Evolutionary conservation across 2,329 filamentous ascomycete genomes (phyloP), one percentile per base, ranked within the genome.

Genomic region (Coniella lustricola): DNA sequence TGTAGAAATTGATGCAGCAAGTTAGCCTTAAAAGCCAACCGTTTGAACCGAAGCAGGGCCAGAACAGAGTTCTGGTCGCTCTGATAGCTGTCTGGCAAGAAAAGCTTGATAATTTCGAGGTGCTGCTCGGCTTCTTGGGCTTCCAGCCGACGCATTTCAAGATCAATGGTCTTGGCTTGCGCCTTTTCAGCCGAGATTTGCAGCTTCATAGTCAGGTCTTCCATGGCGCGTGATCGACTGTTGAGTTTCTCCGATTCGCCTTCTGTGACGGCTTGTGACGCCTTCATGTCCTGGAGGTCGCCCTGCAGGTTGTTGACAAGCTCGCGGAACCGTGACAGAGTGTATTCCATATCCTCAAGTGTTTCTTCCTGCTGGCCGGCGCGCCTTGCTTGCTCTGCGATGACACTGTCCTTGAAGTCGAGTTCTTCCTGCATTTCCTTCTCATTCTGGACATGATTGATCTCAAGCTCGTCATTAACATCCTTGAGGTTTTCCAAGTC

Each of bases 391-490:
- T 94, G 86, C 61, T 97, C 91, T n/a, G 80, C 75, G 55, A 96
- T 86, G 52, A 95, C 71, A 47, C 77, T 79, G 55, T 96, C 90
- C 64, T 87, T 88, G 67, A 89, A 86, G 62, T 96, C 90, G 48
- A 97, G 79, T 59, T 96, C 90, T 58, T 94, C 87, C 63, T 95
- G 90, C 67, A 98, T 79, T 62, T 97, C 90, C 64, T 91, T 95
- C 63, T 95, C 88, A 32, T 90, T 87, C 61, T 96, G 90, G 3
- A 93, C 80, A 61, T 96, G 90, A 61, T 95, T 95, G 58, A 88
- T 79, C 63, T 96, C 90, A 3, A 98, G 80, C 66, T 98, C 93
- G 60, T 97, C 90, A 58, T 89, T 94, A 57, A 97, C 82, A 62
- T 98, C 91, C 62, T 90, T 90, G 46, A 97, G 70, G 52, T 80